phyloP scores from a whole-genome alignment of 495 filamentous ascomycete genomes.

The Penicillium verhagenii region DNA sequence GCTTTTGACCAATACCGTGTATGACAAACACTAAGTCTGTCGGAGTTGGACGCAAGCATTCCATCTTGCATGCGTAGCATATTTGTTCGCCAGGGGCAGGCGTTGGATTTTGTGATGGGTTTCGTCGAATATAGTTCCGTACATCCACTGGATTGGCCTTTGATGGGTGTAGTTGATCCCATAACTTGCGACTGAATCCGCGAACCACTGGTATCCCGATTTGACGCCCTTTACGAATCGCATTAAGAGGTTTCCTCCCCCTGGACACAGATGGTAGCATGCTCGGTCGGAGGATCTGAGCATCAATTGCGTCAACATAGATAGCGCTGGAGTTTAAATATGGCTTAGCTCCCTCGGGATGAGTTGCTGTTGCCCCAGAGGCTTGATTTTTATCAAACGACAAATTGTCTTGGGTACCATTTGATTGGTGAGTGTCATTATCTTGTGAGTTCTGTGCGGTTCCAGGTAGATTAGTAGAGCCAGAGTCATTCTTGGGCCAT shows the following conservation, averaged over 20 bases:
- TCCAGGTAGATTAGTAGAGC: conserved; percentile 29
- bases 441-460: conserved; percentile 22
- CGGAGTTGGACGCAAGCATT: conserved; percentile 68
- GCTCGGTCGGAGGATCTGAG: conserved; percentile 77
- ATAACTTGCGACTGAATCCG: conserved; percentile 75
- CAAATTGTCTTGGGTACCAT: conserved; percentile 5
- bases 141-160: conserved; percentile 49
- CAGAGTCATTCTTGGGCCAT: conserved; percentile 62
- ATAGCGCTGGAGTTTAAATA: conserved; percentile 76
- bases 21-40: conserved; percentile 88
- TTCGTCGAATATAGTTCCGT: conserved; percentile 49
- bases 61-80: conserved; percentile 51
- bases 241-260: conserved; percentile 70
- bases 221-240: conserved; percentile 77
- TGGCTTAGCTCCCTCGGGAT: conserved; percentile 38
- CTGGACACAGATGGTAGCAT: conserved; percentile 78
- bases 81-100: conserved; percentile 32
- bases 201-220: conserved; percentile 85
- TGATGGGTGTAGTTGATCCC: conserved; percentile 71
- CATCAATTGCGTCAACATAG: conserved; percentile 70
- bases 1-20: conserved; percentile 94
- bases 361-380: conserved; percentile 36
- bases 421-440: conserved; percentile 1
- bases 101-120: conserved; percentile 28
- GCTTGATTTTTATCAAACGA: conserved; percentile 39